Percentiles rank a stretch among this genome's conserved stretches.
Conservation (phyloP, 2,329 filamentous ascomycete species). For the Fusarium fujikuroi region DNA sequence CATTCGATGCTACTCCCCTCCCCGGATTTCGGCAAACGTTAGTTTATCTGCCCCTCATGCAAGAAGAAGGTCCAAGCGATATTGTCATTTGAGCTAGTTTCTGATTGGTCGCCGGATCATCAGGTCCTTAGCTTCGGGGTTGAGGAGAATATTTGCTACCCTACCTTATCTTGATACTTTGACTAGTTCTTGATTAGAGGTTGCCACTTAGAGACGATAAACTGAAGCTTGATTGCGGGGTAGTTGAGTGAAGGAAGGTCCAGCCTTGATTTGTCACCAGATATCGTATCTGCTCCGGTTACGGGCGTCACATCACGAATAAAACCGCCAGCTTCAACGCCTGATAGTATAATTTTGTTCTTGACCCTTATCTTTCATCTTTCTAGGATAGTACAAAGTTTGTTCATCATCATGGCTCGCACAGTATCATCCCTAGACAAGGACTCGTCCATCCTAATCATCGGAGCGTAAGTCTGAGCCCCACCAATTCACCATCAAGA, state of each 20-base stretch:
- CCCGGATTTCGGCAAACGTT: slow-evolving; percentile 13
- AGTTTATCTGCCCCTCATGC: not conserved
- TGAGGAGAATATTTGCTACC: too few relatives aligned
- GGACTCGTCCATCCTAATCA: slow-evolving; percentile 5
- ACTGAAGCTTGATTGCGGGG: not conserved
- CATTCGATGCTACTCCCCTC: not conserved
- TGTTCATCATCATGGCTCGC: not conserved
- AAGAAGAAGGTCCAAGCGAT: slow-evolving; percentile 12
- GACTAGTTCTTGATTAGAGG: not conserved
- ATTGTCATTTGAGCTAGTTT: rapidly evolving
- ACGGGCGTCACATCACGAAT: not conserved
- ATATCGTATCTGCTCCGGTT: not conserved
- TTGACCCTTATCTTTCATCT: not conserved
- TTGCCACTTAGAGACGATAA: not conserved
- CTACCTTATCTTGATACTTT: not conserved
- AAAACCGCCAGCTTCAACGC: not conserved
- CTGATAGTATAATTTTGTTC: not conserved
- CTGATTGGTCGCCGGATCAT: not conserved
- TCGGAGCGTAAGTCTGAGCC: not conserved
- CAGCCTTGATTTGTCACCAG: not conserved
- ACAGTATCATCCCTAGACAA: not conserved
- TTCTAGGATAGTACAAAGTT: too few relatives aligned
- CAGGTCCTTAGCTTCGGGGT: not conserved
- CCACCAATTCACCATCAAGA: not conserved
- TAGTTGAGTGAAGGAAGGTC: not conserved